phyloP scores from a whole-genome alignment of 2,329 filamentous ascomycete species.

The Aspergillus ochraceus region DNA sequence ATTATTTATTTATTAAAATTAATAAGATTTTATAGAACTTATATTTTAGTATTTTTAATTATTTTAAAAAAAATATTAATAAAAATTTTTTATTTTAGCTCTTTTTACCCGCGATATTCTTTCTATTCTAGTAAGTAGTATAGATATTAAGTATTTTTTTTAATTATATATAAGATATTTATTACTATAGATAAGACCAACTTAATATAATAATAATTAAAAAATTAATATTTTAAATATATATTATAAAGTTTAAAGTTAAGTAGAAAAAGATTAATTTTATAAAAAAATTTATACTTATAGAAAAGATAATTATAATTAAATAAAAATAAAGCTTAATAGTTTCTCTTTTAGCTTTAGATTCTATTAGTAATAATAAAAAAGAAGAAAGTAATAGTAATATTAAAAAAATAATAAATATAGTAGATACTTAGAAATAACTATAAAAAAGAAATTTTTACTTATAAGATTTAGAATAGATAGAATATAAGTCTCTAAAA shows the following conservation, averaged over 20 bases:
- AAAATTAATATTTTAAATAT: too few species aligned
- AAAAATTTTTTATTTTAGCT: slow-evolving; percentile 1
- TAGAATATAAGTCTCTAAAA: too few species aligned
- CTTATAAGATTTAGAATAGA: too few species aligned
- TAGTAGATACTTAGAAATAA: background rate
- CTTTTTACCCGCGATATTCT: slow-evolving; percentile 4
- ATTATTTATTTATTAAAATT: too few species aligned
- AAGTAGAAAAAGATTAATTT: background rate
- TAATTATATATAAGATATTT: background rate
- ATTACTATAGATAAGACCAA: background rate
- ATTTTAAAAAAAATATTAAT: slow-evolving; percentile 23
- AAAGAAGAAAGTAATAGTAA: background rate
- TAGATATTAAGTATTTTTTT: background rate
- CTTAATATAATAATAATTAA: background rate
- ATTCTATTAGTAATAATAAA: background rate
- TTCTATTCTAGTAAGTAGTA: background rate
- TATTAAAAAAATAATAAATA: background rate
- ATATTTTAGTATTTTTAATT: slow-evolving; percentile 28
- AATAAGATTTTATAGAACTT: background rate
- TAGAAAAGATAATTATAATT: background rate
- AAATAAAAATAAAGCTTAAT: background rate
- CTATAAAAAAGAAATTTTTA: too few species aligned
- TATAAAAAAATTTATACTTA: background rate
- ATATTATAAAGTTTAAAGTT: too few species aligned
- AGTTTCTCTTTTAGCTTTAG: background rate